Evolutionary conservation across 139 green algal species (phyloP), one percentile per base, ranked within the genome.

Genomic region (Chlamydomonas urium): DNA sequence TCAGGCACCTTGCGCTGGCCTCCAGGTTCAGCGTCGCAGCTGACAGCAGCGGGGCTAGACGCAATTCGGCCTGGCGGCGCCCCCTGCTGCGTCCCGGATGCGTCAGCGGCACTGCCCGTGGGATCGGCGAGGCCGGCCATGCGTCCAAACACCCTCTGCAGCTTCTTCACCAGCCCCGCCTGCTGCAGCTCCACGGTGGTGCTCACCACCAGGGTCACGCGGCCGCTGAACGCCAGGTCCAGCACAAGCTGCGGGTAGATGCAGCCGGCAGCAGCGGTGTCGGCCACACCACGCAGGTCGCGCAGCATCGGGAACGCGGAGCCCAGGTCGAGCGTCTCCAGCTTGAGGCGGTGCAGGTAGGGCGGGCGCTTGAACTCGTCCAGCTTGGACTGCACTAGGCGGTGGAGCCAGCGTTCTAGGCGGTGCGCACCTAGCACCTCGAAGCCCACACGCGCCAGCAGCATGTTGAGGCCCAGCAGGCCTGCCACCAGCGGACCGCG

Each of bases 111-210:
- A n/a, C n/a, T n/a, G n/a, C n/a, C n/a, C n/a, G n/a, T n/a, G n/a
- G n/a, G n/a, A n/a, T n/a, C n/a, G n/a, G n/a, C n/a, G n/a, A n/a
- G n/a, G n/a, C n/a, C n/a, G n/a, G n/a, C n/a, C n/a, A n/a, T n/a
- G n/a, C n/a, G n/a, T 26, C 60, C 60, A 67, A 67, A 67, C 60
- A 45, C 33, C 17, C 24, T 14, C 28, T 71, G 10, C 63, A 71
- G 63, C 63, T 56, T 57, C 36, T 31, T 57, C 6, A 71, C 24
- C 24, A 57, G 36, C n/a, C 36, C 36, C 21, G 63, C 63, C 63
- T 71, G 36, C 36, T 71, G 37, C 36, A 71, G 63, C 36, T 71
- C 63, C 63, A 71, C 36, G 5, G 21, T 38, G 5, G 63, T 71
- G 5, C 24, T 36, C 32, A 71, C 37, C 23, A n/a, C 29, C 8